Conservation (phyloP, 2,329 filamentous ascomycete species). For the Cercospora brassicicola region DNA sequence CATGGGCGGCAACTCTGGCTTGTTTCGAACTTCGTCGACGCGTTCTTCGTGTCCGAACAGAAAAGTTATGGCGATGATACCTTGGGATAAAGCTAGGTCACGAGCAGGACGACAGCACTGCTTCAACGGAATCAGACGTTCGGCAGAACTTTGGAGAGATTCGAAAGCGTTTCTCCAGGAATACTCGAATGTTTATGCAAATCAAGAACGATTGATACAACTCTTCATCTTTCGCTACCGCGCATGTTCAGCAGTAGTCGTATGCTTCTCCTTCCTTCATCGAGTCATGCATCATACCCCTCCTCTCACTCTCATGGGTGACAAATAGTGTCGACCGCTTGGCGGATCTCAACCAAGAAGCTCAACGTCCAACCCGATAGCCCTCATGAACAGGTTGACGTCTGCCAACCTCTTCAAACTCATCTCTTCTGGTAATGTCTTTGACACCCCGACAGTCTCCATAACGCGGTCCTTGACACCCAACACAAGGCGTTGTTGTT, state of each 20-base stretch:
- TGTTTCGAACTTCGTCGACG: neutral
- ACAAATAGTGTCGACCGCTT: neutral
- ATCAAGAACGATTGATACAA: neutral
- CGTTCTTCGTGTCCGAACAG: neutral
- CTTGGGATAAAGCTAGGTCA: neutral
- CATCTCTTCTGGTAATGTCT: constrained; percentile 85
- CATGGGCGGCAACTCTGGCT: neutral
- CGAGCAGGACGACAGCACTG: neutral
- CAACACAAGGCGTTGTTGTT: constrained; percentile 90
- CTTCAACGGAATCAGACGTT: neutral
- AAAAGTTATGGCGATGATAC: neutral
- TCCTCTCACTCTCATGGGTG: neutral
- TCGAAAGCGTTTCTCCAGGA: neutral
- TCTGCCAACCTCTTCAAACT: constrained; percentile 79
- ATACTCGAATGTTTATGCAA: neutral
- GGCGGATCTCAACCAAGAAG: constrained; percentile 56
- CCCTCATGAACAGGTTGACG: constrained; percentile 97
- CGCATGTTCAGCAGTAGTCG: constrained; percentile 22
- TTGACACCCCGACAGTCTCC: constrained; percentile 85
- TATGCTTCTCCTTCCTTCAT: neutral
- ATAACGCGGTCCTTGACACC: constrained; percentile 98
- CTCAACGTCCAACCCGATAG: constrained; percentile 97
- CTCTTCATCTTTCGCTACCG: constrained; percentile 10
- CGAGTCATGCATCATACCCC: neutral
- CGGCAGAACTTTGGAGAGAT: neutral